Percentiles rank a stretch among this genome's conserved stretches.
These are phyloP conservation scores for Astrothelium macrocarpum DNA, from an alignment of 495 filamentous ascomycete species.

Conservation along the genomic window DNA sequence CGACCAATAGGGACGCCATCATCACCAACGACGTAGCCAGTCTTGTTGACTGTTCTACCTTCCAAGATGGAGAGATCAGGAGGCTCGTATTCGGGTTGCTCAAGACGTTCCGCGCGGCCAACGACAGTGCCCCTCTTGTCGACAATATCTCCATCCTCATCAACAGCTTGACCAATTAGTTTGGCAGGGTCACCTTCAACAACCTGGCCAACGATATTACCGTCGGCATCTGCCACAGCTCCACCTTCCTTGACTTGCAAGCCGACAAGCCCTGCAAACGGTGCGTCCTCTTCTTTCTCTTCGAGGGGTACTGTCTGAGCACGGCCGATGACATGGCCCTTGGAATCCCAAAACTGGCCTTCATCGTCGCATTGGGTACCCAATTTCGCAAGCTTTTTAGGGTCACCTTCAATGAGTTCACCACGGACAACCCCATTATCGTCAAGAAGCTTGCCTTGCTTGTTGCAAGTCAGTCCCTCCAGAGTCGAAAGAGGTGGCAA, in stretches of 20 bases:
- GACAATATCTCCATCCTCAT: constrained; percentile 56
- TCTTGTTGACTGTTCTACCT: constrained; percentile 65
- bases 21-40: constrained; percentile 62
- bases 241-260: constrained; percentile 51
- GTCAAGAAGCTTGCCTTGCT: constrained; percentile 45
- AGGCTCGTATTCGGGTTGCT: constrained; percentile 27
- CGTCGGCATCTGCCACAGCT: constrained; percentile 50
- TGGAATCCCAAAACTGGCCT: constrained; percentile 38
- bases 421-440: constrained; percentile 32
- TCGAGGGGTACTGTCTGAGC: constrained; percentile 36
- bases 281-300: constrained; percentile 47
- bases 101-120: constrained; percentile 51
- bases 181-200: constrained; percentile 56
- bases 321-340: constrained; percentile 36
- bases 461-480: constrained; percentile 54
- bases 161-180: constrained; percentile 50
- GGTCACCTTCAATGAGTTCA: constrained; percentile 36
- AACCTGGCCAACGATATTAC: constrained; percentile 48
- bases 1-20: constrained; percentile 63
- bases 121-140: constrained; percentile 54
- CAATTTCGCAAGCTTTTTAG: constrained; percentile 36
- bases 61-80: constrained; percentile 54
- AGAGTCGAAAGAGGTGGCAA: constrained; percentile 49
- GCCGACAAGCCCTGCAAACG: constrained; percentile 56
- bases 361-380: constrained; percentile 29